Evolutionary conservation across 768 basidiomycete genomes (phyloP).

Genomic region (Bullera alba): DNA sequence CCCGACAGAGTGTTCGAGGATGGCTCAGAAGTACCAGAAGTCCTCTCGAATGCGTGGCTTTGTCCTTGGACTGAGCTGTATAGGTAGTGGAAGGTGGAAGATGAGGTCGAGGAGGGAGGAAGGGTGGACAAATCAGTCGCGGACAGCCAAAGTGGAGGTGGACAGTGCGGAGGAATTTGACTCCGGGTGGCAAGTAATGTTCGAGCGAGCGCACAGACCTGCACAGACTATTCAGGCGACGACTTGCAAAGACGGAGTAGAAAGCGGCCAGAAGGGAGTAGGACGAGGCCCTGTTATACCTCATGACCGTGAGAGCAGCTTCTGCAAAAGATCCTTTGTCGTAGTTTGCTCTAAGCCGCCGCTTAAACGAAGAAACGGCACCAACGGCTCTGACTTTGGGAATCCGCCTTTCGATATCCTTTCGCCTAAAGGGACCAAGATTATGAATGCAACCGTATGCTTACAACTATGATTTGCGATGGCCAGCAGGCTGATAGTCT

Average conservation of each 20-base stretch:
- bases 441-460: not conserved
- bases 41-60: not conserved
- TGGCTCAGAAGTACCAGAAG: not conserved
- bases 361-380: not conserved
- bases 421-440: not conserved
- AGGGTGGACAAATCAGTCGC: constrained; percentile 2
- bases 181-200: constrained; percentile 2
- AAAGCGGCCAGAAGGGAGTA: not conserved
- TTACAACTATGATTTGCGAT: not conserved
- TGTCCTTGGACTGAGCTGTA: no score
- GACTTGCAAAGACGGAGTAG: not conserved
- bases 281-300: not conserved
- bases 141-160: not conserved
- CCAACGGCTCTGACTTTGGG: not conserved
- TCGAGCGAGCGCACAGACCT: not conserved
- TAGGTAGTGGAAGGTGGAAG: not conserved
- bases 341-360: not conserved
- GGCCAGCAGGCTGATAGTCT: not conserved
- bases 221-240: not conserved
- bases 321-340: not conserved
- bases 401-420: not conserved
- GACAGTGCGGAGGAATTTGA: not conserved
- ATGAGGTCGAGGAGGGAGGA: not conserved
- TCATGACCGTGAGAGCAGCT: not conserved
- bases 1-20: not conserved